Evolutionary conservation across 192 early-diverging fungal species (phyloP), one percentile per base, ranked within the genome.

Genomic region (Mortierella alpina): DNA sequence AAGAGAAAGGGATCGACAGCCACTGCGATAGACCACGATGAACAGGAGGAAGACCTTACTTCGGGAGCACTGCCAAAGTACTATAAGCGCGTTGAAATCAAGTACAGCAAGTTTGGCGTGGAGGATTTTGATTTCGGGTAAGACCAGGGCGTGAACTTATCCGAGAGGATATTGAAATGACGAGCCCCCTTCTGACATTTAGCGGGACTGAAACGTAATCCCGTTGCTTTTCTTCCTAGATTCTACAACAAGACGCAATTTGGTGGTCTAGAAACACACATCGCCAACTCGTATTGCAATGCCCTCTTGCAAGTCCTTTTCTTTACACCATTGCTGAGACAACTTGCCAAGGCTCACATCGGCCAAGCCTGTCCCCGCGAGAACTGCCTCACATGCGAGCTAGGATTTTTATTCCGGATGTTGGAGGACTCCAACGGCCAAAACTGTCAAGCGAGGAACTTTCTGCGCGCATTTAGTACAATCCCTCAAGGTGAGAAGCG

Each of bases 41-140:
- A 81, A n/a, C 23, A 59, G 12, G 81, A 84, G 48, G 65, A 69
- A 0, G 85, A 87, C 55, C 82, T 86, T 0, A 64, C 75, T 1
- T 84, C 83, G 0, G 68, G 83, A 11, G 75, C 68, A 13, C 86
- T 93, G 79, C 93, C 95, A 39, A 89, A 88, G 42, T 85, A 87
- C 64, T 95, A 96, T 76, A 85, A 87, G 15, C 86, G 84, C 13
- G 92, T 96, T 18, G 94, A 96, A 63, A 96, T 96, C 76, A 90
- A 94, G 62, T 96, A 96, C 83, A 94, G 92, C 79, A 88, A 92
- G 66, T 99, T 99, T 77, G 98, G 98, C 14, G 92, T 99, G 9
- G 97, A 99, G 65, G 98, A 99, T 85, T 99, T 98, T 86, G 98
- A 99, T 78, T 99, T 99, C 89, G 96, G 92, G 83, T 86, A 82